Conservation (phyloP, 2,329 filamentous ascomycete species). For the Tolypocladium pustulatum region DNA sequence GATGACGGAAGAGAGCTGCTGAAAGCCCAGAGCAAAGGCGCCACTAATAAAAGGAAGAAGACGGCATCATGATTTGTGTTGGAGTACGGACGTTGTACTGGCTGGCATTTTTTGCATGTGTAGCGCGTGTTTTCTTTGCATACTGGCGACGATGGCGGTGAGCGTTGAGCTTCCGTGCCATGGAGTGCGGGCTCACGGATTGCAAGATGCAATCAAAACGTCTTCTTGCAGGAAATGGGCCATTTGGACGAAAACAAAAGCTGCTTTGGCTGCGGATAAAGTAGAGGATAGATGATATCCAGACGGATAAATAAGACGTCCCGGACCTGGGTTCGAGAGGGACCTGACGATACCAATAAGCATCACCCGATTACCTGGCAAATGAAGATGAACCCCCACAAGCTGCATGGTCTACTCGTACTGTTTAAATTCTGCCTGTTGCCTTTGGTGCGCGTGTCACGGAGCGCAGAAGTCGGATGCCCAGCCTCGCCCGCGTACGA, state of each 20-base stretch:
- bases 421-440: too few species aligned
- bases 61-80: neutral
- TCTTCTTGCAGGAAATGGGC: neutral
- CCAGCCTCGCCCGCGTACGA: neutral
- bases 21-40: neutral
- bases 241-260: neutral
- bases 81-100: neutral
- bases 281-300: neutral
- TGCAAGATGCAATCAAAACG: neutral
- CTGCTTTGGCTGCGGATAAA: neutral
- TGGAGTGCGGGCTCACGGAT: neutral
- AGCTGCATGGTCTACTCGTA: neutral
- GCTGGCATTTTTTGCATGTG: neutral
- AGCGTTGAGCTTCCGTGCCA: neutral
- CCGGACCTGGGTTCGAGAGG: too few species aligned
- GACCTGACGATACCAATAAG: too few species aligned
- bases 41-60: neutral
- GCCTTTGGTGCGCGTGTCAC: too few species aligned
- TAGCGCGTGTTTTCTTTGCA: neutral
- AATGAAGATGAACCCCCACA: neutral
- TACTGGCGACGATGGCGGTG: neutral
- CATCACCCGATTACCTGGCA: neutral
- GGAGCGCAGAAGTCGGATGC: neutral
- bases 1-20: conserved; percentile 7
- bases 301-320: neutral